Percentiles rank a stretch among this genome's conserved stretches.
phyloP scores from a whole-genome alignment of 495 filamentous ascomycete species.

The Hyphodiscus hymeniophilus region DNA sequence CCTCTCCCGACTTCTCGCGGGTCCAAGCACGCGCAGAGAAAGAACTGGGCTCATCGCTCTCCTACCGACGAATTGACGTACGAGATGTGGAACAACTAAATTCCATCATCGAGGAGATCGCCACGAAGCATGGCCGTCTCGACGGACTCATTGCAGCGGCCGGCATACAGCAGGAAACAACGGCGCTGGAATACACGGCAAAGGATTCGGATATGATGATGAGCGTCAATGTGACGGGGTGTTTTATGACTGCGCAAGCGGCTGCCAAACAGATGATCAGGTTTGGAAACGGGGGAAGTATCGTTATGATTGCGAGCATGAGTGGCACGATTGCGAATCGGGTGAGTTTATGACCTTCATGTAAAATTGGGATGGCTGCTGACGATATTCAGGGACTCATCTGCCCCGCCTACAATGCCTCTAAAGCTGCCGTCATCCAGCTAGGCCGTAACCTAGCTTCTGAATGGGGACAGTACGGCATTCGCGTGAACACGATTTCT shows the following conservation, averaged over 20 bases:
- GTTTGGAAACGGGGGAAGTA: slow-evolving; percentile 47
- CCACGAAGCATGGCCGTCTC: slow-evolving; percentile 58
- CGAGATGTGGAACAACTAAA: slow-evolving; percentile 66
- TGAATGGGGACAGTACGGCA: slow-evolving; percentile 80
- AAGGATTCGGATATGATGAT: slow-evolving; percentile 53
- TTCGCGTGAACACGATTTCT: slow-evolving; percentile 91
- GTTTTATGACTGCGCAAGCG: slow-evolving; percentile 70
- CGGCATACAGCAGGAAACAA: slow-evolving; percentile 66
- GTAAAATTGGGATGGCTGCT: background rate
- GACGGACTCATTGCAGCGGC: slow-evolving; percentile 81
- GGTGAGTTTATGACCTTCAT: slow-evolving; percentile 24
- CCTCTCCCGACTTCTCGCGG: slow-evolving; percentile 37
- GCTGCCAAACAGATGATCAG: slow-evolving; percentile 69
- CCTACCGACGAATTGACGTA: slow-evolving; percentile 80
- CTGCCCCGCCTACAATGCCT: slow-evolving; percentile 82
- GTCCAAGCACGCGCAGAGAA: slow-evolving; percentile 55
- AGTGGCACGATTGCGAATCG: slow-evolving; percentile 71
- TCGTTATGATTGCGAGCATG: slow-evolving; percentile 73
- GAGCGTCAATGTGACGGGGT: slow-evolving; percentile 66
- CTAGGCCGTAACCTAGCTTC: slow-evolving; percentile 76
- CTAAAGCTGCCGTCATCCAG: slow-evolving; percentile 82
- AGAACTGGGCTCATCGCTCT: slow-evolving; percentile 59
- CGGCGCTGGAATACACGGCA: slow-evolving; percentile 59
- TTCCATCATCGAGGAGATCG: slow-evolving; percentile 58
- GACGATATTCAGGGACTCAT: slow-evolving; percentile 46